Evolutionary conservation across 2,329 filamentous ascomycete species (phyloP), one percentile per base, ranked within the genome.

Genomic region (Pyrenophora graminea): DNA sequence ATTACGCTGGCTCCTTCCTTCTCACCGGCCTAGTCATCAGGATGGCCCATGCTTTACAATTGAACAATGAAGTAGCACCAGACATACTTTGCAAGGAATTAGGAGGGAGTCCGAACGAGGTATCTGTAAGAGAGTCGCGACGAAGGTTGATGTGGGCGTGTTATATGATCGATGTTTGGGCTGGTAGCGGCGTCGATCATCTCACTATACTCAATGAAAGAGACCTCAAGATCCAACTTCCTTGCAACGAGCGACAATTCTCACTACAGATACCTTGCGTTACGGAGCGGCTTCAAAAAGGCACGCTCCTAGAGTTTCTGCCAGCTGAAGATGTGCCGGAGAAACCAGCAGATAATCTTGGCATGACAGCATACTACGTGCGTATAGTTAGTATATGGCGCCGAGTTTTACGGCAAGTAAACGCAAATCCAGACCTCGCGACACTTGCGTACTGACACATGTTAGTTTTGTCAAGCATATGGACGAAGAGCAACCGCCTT

Each of bases 161-260:
- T 41, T 70, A 69, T 45, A 67, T 70, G 66, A 63, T 70, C 33
- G 67, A 70, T 49, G 66, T 70, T 8, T 70, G 67, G 67, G 67
- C 67, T 32, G 67, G 67, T 9, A 69, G 67, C 48, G 67, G 67
- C 8, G 65, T 70, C 9, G 67, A 70, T 42, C 67, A 67, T 39
- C 54, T 70, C 30, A 70, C 67, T 17, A 69, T 70, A 10, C 33
- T 70, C 40, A 70, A 64, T 48, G 66, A 70, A 50, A 64, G 59
- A 39, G 67, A 70, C 31, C 60, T 70, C 45, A 69, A 67, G 53
- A 64, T 70, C 17, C 67, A 70, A 38, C 57, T 70, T 10, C 67
- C 67, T 10, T 70, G 67, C 54, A 70, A 69, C 42, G 67, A 70
- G 41, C 58, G 67, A 18, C 66, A 69, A 18, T 70, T 68, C 38